Conservation (phyloP, 2,329 filamentous ascomycete genomes). For the Colletotrichum sp. region DNA sequence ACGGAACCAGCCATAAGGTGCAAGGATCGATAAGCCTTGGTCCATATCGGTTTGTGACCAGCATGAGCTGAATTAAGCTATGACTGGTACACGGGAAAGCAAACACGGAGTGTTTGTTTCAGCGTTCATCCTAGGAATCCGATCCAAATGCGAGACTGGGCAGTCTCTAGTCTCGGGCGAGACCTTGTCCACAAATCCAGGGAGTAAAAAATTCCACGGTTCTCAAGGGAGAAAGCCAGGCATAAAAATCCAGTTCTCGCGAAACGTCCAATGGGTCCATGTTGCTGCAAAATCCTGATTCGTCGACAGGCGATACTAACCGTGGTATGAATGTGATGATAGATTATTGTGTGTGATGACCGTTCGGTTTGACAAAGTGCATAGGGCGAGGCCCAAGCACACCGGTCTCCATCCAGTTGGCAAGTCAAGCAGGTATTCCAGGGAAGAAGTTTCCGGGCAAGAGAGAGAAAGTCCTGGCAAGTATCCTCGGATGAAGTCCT, state of each 20-base stretch:
- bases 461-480: slow-evolving; percentile 8
- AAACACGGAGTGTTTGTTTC: background rate
- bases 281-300: background rate
- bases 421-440: background rate
- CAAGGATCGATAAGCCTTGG: background rate
- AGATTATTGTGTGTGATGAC: slow-evolving; percentile 32
- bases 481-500: background rate
- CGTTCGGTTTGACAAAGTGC: slow-evolving; percentile 35
- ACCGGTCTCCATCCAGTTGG: slow-evolving; percentile 7
- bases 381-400: background rate
- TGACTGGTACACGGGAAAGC: background rate
- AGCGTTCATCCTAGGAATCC: background rate
- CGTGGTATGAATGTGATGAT: background rate
- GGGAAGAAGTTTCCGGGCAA: background rate
- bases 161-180: slow-evolving; percentile 8
- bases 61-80: slow-evolving; percentile 1
- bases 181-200: background rate
- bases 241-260: background rate
- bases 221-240: background rate
- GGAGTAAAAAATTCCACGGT: background rate
- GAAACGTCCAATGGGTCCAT: slow-evolving; percentile 26
- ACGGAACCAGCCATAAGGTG: background rate
- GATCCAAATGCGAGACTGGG: slow-evolving; percentile 8
- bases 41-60: background rate
- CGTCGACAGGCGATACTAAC: slow-evolving; percentile 44